phyloP scores from a whole-genome alignment of 2,329 filamentous ascomycete genomes.

The Scedosporium apiospermum region DNA sequence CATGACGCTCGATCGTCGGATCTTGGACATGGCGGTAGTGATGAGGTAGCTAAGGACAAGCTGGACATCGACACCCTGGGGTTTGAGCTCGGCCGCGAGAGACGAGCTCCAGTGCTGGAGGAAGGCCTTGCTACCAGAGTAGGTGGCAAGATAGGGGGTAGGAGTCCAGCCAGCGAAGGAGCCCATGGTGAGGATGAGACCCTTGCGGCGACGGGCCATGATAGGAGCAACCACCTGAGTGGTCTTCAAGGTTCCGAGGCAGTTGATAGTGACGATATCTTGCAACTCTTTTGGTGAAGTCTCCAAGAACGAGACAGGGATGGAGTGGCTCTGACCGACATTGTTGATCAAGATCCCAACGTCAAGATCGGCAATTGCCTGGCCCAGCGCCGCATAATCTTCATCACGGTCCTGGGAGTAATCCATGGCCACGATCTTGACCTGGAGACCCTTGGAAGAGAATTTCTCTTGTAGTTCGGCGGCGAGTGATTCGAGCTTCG shows the following conservation, averaged over 20 bases:
- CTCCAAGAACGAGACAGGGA: slow-evolving; percentile 79
- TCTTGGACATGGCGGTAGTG: slow-evolving; percentile 94
- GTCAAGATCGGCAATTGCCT: slow-evolving; percentile 63
- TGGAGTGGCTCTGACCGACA: slow-evolving; percentile 87
- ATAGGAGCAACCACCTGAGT: slow-evolving; percentile 78
- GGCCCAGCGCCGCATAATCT: slow-evolving; percentile 68
- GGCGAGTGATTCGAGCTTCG: slow-evolving; percentile 74
- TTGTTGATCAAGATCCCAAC: slow-evolving; percentile 91
- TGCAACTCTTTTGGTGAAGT: slow-evolving; percentile 73
- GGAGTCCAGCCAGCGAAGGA: slow-evolving; percentile 91
- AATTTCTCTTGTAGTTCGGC: slow-evolving; percentile 65
- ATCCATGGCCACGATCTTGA: slow-evolving; percentile 83
- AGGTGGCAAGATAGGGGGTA: slow-evolving; percentile 86
- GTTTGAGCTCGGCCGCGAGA: slow-evolving; percentile 71
- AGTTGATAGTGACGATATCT: slow-evolving; percentile 93
- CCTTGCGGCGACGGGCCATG: slow-evolving; percentile 74
- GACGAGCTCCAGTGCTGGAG: slow-evolving; percentile 91
- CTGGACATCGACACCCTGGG: slow-evolving; percentile 78
- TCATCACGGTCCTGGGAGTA: slow-evolving; percentile 69
- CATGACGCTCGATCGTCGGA: slow-evolving; percentile 65
- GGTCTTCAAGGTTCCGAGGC: slow-evolving; percentile 76
- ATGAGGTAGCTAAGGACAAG: slow-evolving; percentile 88
- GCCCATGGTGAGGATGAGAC: slow-evolving; percentile 93
- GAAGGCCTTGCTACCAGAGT: slow-evolving; percentile 97
- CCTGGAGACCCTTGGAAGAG: slow-evolving; percentile 50